Conservation (phyloP, 805 yeast species). For the Millerozyma miso region DNA sequence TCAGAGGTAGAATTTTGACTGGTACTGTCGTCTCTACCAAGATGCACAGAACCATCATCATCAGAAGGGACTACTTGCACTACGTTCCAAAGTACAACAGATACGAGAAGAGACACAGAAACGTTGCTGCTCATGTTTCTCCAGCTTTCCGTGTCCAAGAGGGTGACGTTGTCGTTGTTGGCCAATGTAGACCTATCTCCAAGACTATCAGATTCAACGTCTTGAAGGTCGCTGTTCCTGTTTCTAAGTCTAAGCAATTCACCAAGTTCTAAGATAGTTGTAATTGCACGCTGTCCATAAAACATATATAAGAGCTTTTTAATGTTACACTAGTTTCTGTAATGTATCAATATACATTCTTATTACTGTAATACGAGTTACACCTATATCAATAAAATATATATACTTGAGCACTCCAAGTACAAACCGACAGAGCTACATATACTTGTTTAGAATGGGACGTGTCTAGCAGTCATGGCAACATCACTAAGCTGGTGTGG, state of each 20-base stretch:
- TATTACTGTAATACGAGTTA: constrained; percentile 1
- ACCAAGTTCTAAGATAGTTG: constrained; percentile 73
- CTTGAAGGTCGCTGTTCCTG: constrained; percentile 86
- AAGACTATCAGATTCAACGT: constrained; percentile 99
- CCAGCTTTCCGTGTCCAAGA: constrained; percentile 99
- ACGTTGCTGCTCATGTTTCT: constrained; percentile 98
- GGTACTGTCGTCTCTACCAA: constrained; percentile 99
- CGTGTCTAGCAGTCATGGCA: neutral
- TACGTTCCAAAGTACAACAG: constrained; percentile 99
- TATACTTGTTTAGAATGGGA: neutral
- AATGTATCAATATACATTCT: constrained; percentile 4
- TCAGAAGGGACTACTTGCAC: constrained; percentile 99
- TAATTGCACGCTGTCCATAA: constrained; percentile 1
- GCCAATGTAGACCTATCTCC: constrained; percentile 99
- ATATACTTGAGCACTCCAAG: too few species aligned
- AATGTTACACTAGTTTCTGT: constrained; percentile 14
- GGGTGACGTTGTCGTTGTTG: constrained; percentile 99
- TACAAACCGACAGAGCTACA: too few species aligned
- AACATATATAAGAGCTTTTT: constrained; percentile 11
- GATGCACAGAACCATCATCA: constrained; percentile 99
- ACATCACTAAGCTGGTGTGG: neutral
- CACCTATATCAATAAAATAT: neutral
- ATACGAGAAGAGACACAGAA: constrained; percentile 99
- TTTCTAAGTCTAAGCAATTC: constrained; percentile 91
- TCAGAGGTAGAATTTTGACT: constrained; percentile 99